A percentile compares a stretch with the other conserved stretches of the same genome.
phyloP scores from a whole-genome alignment of 2,329 filamentous ascomycete genomes.

The Nakataea oryzae region DNA sequence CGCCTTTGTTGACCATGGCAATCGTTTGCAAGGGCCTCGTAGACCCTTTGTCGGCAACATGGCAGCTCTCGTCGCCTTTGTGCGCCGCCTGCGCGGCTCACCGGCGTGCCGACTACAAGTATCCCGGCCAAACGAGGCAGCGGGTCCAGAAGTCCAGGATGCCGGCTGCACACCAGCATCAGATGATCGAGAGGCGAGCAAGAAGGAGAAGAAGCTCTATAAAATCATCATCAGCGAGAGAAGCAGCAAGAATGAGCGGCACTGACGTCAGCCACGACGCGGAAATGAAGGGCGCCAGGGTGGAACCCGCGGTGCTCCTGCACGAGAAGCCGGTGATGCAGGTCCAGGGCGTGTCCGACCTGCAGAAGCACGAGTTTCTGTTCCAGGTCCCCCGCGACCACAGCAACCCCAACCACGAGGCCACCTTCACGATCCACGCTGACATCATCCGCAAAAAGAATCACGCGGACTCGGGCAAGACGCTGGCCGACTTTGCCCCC shows the following conservation, averaged over 20 bases:
- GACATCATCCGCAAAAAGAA: not conserved
- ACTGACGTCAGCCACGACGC: not conserved
- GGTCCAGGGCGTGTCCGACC: no score
- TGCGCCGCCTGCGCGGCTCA: not conserved
- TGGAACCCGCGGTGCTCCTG: not conserved
- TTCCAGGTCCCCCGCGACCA: slow-evolving; percentile 9
- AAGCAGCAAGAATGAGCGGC: not conserved
- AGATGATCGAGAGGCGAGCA: not conserved
- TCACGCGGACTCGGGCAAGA: not conserved
- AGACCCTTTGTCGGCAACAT: not conserved
- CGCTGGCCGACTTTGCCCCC: not conserved
- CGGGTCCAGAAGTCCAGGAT: not conserved
- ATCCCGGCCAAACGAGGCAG: not conserved
- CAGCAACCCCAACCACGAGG: slow-evolving; percentile 1
- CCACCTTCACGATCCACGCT: not conserved
- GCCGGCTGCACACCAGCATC: no score
- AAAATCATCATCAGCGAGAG: not conserved
- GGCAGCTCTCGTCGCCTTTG: not conserved
- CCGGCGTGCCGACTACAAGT: not conserved
- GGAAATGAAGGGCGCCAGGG: not conserved
- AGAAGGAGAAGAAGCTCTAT: not conserved
- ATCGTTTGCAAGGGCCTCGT: not conserved
- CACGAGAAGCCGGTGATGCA: not conserved
- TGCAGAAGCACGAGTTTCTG: slow-evolving; percentile 1
- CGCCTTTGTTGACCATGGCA: not conserved